A percentile compares a stretch with the other conserved stretches of the same genome.
These are phyloP conservation scores for Lepraria neglecta DNA, from an alignment of 495 filamentous ascomycete genomes.

Conservation along the genomic window DNA sequence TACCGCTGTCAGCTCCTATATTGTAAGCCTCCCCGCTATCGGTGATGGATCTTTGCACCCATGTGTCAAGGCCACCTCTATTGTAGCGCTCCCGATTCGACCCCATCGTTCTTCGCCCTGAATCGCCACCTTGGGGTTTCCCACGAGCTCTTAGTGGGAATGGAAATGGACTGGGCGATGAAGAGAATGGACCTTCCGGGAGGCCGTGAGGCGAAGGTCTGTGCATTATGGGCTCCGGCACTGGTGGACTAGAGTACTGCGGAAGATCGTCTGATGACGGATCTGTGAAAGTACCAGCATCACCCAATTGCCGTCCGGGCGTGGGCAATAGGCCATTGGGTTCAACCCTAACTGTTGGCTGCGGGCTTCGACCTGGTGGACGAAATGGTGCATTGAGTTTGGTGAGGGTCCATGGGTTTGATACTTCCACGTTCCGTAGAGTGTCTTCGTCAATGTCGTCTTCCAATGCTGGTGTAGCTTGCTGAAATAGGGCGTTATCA, in stretches of 20 bases:
- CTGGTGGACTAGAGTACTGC: not conserved
- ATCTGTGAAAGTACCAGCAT: slow-evolving; percentile 6
- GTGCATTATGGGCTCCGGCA: not conserved
- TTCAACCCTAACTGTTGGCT: not conserved
- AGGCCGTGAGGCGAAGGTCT: not conserved
- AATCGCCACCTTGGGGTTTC: slow-evolving; percentile 7
- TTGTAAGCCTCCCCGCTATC: not conserved
- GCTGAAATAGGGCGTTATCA: not conserved
- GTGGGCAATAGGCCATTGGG: slow-evolving; percentile 21
- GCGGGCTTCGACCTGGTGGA: slow-evolving; percentile 8
- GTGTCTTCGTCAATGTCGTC: slow-evolving; percentile 21
- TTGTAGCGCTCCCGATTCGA: not conserved
- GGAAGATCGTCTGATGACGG: slow-evolving; percentile 11
- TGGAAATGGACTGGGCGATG: slow-evolving; percentile 20
- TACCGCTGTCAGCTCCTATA: not conserved
- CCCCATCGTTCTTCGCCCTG: not conserved
- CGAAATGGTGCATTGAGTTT: slow-evolving; percentile 46
- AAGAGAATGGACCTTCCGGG: slow-evolving; percentile 9
- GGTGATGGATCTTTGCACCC: slow-evolving; percentile 21
- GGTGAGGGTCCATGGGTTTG: slow-evolving; percentile 56
- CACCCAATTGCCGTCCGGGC: slow-evolving; percentile 23
- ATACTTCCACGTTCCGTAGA: slow-evolving; percentile 31
- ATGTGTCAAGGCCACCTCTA: slow-evolving; percentile 20
- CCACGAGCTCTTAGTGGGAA: slow-evolving; percentile 22
- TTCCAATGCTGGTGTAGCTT: slow-evolving; percentile 1